Evolutionary conservation across 352 stramenopile genomes (phyloP), one percentile per base, ranked within the genome.

Genomic region (Globisporangium viniferum): DNA sequence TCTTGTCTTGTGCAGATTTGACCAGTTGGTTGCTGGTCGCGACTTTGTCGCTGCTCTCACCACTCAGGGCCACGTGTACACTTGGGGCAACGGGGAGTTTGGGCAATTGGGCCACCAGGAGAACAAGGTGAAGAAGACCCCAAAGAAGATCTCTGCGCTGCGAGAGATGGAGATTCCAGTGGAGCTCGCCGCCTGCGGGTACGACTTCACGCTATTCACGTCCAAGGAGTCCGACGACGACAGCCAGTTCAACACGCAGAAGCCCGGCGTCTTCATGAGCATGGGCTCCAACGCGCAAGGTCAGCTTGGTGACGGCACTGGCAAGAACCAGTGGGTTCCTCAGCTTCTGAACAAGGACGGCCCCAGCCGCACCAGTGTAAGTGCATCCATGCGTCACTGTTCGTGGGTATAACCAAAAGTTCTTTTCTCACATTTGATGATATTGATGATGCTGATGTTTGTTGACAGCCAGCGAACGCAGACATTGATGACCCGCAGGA

Each of bases 71-170:
- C 84, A 94, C 66, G 76, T 83, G 36, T 94, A 94, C 70, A 89
- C 87, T 31, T 94, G 84, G 84, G 87, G 87, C 5, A 90, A 91
- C 51, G 87, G 87, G 29, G 83, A 94, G 60, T 72, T 81, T 33
- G 87, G 87, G 20, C 87, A 94, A 64, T 67, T 94, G 46, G 87
- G 87, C 1, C 87, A 94, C 72, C 86, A 94, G 60, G 86, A 94
- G 53, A 94, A 92, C 74, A 94, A 94, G 66, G 85, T 82, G 75
- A 94, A 94, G 74, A 94, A 94, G 69, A 75, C 77, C 20, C 86
- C 86, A 24, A 94, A 94, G 74, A 94, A 94, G 68, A 91, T 94
- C 65, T 94, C 86, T 39, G 86, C 86, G 10, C 75, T 94, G 36
- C 82, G 86, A 3, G 86, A 94, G 72, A 73, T 92, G 22, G 86